A percentile compares a stretch with the other conserved stretches of the same genome.
Conservation (phyloP, 352 stramenopile species). For the Phytophthora syringae region DNA sequence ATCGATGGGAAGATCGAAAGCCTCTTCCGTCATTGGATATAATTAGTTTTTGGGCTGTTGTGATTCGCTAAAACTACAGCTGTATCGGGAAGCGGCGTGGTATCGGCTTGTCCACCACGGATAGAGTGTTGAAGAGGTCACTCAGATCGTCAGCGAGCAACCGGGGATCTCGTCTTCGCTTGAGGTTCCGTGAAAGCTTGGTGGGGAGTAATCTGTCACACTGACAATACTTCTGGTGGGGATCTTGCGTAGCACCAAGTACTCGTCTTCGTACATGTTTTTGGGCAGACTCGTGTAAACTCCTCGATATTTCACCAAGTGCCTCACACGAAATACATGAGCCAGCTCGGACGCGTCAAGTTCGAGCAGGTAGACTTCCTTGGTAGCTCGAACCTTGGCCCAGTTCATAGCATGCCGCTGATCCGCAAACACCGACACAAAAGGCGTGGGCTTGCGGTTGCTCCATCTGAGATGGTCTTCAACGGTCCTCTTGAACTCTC, state of each 20-base stretch:
- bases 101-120: no score
- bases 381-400: background rate
- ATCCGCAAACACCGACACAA: background rate
- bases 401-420: background rate
- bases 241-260: background rate
- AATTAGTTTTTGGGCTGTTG: no score
- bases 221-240: background rate
- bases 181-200: background rate
- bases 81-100: no score
- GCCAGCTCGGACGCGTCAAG: background rate
- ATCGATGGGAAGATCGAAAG: no score
- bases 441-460: background rate
- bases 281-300: background rate
- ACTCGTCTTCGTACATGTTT: background rate
- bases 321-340: background rate
- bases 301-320: background rate
- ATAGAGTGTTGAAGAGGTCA: background rate
- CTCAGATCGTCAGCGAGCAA: background rate
- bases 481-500: background rate
- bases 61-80: no score
- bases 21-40: no score
- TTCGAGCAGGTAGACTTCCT: background rate
- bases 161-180: background rate
- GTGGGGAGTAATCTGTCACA: background rate
- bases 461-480: background rate